Evolutionary conservation across 495 filamentous ascomycete species (phyloP).

Genomic region (Coniosporium apollinis): DNA sequence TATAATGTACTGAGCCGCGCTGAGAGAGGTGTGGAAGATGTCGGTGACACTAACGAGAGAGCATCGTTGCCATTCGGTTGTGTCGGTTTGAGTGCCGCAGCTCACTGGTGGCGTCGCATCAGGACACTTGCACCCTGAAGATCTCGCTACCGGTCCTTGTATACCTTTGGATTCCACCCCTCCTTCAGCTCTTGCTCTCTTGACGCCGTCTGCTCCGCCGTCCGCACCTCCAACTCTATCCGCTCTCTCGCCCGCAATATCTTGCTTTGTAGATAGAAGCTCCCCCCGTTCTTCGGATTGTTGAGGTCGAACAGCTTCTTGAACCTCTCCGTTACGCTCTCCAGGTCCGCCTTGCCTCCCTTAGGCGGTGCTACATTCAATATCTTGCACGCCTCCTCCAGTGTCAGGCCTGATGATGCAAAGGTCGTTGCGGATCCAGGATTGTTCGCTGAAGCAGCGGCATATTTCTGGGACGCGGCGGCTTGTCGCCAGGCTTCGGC

Average conservation of each 20-base stretch:
- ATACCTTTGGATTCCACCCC: constrained; percentile 89
- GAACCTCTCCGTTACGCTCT: constrained; percentile 67
- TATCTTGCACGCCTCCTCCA: constrained; percentile 96
- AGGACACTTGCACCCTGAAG: too few species aligned
- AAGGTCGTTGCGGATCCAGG: constrained; percentile 33
- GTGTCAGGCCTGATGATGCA: constrained; percentile 54
- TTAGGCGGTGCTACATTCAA: constrained; percentile 85
- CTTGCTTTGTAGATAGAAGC: constrained; percentile 97
- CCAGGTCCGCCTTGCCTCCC: constrained; percentile 56
- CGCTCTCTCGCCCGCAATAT: constrained; percentile 71
- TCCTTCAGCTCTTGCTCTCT: constrained; percentile 54
- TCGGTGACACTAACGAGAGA: too few species aligned
- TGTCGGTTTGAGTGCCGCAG: too few species aligned
- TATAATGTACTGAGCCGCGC: too few species aligned
- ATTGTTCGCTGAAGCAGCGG: constrained; percentile 40
- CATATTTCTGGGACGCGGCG: constrained; percentile 61
- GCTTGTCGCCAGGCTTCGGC: constrained; percentile 45
- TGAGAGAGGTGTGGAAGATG: too few species aligned
- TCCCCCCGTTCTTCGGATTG: constrained; percentile 86
- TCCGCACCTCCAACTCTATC: constrained; percentile 64
- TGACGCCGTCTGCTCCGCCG: constrained; percentile 31
- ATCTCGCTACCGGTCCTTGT: constrained; percentile 62
- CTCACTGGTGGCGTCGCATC: too few species aligned
- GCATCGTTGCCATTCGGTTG: too few species aligned
- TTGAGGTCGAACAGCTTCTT: constrained; percentile 90